Evolutionary conservation across 2,329 filamentous ascomycete genomes (phyloP), one percentile per base, ranked within the genome.

Genomic region (Sporothrix brasiliensis): DNA sequence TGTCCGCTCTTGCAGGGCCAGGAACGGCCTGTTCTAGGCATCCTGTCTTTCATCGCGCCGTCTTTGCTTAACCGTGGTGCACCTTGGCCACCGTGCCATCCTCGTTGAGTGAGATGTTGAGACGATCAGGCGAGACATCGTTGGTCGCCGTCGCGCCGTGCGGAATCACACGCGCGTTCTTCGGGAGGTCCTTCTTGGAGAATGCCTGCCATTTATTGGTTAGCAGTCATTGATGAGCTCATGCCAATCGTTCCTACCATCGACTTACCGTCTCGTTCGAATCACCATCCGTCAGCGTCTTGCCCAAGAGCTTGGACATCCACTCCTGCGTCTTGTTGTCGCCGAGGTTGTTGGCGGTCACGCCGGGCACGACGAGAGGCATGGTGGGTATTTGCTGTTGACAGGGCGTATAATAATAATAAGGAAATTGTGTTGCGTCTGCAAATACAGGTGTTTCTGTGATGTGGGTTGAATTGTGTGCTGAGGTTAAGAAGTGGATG

Each of bases 311-410:
- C 82, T 89, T 88, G 79, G 83, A 84, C 74, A 80, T 81, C 88
- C 88, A 90, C 75, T 87, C 82, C 71, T 87, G 81, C 49, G 83
- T 86, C 79, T 83, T 82, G 77, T 80, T 76, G 75, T 78, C 79
- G 73, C 77, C 77, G 53, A 81, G 78, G 72, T 79, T 80, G 73
- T 79, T 75, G 67, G 75, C 81, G 73, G 82, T 88, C 75, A 89
- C 80, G 76, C 85, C 86, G 69, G 87, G 87, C 21, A 88, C 83
- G 75, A 90, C 83, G 79, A 90, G 87, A 86, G 88, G 88, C 88
- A 90, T 86, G 6, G 78, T 89, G 72, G 56, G 6, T 30, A 41
- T 11, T 41, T 44, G 44, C 24, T 39, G 47, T 19, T 50, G n/a
- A 44, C 16, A 14, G 21, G 39, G 16, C 21, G 49, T 44, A 3